Percentiles rank a stretch among this genome's conserved stretches.
phyloP scores from a whole-genome alignment of 148 eudicot species.

The Cornus controversa region DNA sequence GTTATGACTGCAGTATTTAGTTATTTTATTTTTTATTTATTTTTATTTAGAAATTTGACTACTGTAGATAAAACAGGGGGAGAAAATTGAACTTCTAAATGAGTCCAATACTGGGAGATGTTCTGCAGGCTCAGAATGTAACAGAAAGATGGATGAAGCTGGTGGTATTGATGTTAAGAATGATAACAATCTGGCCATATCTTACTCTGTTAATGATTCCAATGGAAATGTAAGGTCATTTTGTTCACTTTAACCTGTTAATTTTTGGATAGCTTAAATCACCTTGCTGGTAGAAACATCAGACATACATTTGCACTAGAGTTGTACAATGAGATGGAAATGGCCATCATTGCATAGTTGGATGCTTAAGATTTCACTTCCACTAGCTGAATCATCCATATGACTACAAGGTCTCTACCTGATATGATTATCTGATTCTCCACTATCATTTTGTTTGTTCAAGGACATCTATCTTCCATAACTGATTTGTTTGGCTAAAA shows the following conservation, averaged over 20 bases:
- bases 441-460: not conserved
- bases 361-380: not conserved
- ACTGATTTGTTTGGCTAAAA: not conserved
- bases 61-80: slow-evolving; percentile 58
- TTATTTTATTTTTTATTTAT: slow-evolving; percentile 8
- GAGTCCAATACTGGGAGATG: slow-evolving; percentile 15
- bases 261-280: not conserved
- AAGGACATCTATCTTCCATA: not conserved
- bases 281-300: not conserved
- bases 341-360: not conserved
- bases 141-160: slow-evolving; percentile 27
- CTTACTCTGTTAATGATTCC: slow-evolving; percentile 20
- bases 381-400: not conserved
- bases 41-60: slow-evolving; percentile 36
- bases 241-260: slow-evolving; percentile 10
- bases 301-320: not conserved
- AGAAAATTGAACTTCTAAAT: slow-evolving; percentile 11
- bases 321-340: not conserved
- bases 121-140: slow-evolving; percentile 17
- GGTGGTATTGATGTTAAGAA: slow-evolving; percentile 20
- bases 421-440: not conserved
- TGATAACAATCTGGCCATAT: slow-evolving; percentile 19
- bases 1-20: not conserved
- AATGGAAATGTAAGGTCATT: slow-evolving; percentile 51
- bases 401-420: too few species aligned